A percentile compares a stretch with the other conserved stretches of the same genome.
Evolutionary conservation across 2,329 filamentous ascomycete genomes (phyloP).

Genomic region (Fusarium xylarioides): DNA sequence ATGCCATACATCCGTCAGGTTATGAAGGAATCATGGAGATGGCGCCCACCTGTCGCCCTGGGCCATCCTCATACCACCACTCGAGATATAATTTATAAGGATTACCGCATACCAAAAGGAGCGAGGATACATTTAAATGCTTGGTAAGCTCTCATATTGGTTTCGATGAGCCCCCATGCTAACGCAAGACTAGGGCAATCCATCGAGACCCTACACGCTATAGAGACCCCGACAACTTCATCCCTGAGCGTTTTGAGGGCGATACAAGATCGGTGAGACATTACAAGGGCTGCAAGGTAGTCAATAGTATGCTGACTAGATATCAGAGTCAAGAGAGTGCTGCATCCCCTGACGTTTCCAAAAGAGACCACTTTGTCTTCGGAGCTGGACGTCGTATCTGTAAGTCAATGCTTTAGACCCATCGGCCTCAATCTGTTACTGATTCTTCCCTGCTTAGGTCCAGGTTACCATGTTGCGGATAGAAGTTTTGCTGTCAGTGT

Average conservation of each 20-base stretch:
- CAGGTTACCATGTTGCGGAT: background rate
- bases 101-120: background rate
- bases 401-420: background rate
- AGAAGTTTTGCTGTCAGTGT: background rate
- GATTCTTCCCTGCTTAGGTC: background rate
- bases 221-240: background rate
- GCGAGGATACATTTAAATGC: background rate
- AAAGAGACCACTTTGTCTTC: background rate
- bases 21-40: background rate
- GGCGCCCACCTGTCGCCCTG: background rate
- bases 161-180: background rate
- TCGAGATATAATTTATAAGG: background rate
- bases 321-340: background rate
- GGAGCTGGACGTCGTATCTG: background rate
- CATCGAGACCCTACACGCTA: background rate
- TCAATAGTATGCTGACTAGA: background rate
- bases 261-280: background rate
- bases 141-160: background rate
- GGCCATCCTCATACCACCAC: background rate
- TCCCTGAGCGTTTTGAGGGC: background rate
- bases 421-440: background rate
- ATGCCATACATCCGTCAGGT: background rate
- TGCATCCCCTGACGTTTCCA: background rate
- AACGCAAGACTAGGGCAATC: background rate
- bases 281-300: fast-evolving